Evolutionary conservation across 257 asterid genomes (phyloP).

Genomic region (Lycium barbarum): DNA sequence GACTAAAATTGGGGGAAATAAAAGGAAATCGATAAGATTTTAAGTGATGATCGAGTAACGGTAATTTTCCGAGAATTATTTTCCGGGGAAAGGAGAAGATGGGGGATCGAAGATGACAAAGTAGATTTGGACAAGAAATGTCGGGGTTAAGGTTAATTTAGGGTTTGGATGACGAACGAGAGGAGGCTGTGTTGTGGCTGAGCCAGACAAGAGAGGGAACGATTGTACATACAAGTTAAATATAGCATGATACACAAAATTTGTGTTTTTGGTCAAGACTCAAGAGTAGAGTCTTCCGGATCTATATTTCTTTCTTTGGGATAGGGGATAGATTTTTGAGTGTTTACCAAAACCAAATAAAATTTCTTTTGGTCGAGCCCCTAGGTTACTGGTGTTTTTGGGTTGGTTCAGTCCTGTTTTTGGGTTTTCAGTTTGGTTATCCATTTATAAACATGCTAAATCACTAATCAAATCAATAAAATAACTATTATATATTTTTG

Average conservation of each 20-base stretch:
- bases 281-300: too few species aligned
- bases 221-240: not conserved
- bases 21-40: not conserved
- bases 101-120: not conserved
- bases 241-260: not conserved
- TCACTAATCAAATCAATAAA: too few species aligned
- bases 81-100: not conserved
- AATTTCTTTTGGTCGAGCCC: too few species aligned
- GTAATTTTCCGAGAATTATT: not conserved
- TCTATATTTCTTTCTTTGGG: too few species aligned
- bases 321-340: too few species aligned
- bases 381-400: too few species aligned
- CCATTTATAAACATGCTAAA: too few species aligned
- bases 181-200: not conserved
- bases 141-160: constrained; percentile 20
- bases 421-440: too few species aligned
- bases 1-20: not conserved
- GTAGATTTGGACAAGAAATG: not conserved
- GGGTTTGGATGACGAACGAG: constrained; percentile 29
- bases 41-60: not conserved
- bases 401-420: too few species aligned
- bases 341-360: too few species aligned
- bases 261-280: too few species aligned
- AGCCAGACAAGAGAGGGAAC: not conserved
- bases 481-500: too few species aligned